Conservation (phyloP, 2,329 filamentous ascomycete genomes). For the Diaporthe helianthi region DNA sequence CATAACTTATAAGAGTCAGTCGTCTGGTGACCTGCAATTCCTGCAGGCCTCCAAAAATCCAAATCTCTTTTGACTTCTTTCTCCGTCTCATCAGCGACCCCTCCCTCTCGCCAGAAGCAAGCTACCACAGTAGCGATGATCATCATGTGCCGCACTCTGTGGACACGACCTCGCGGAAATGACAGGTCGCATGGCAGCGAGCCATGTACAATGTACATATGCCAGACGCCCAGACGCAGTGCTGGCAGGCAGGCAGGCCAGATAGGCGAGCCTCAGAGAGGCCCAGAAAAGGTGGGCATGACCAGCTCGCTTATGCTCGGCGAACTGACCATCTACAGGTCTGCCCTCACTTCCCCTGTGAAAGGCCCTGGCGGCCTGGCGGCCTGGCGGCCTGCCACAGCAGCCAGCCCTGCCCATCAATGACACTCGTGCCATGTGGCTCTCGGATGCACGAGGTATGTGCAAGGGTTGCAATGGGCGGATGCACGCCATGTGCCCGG, state of each 20-base stretch:
- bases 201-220: too few species aligned
- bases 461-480: conserved; percentile 23
- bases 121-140: not conserved
- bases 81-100: conserved; percentile 5
- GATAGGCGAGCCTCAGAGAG: conserved; percentile 22
- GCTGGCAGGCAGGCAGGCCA: not conserved
- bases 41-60: conserved; percentile 5
- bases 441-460: conserved; percentile 13
- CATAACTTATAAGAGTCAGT: not conserved
- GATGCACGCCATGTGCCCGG: conserved; percentile 17
- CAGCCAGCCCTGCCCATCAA: conserved; percentile 11
- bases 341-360: not conserved
- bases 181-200: conserved; percentile 15
- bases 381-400: conserved; percentile 17
- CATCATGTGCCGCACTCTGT: conserved; percentile 7
- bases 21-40: not conserved
- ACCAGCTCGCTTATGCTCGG: conserved; percentile 30
- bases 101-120: not conserved
- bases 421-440: conserved; percentile 18
- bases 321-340: not conserved
- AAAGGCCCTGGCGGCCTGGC: conserved; percentile 11
- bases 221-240: not conserved
- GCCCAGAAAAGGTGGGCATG: conserved; percentile 22
- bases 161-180: conserved; percentile 9
- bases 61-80: conserved; percentile 3